These are phyloP conservation scores for Crinitomyces ghanaensis DNA, from an alignment of 805 yeast genomes.

Conservation along the genomic window DNA sequence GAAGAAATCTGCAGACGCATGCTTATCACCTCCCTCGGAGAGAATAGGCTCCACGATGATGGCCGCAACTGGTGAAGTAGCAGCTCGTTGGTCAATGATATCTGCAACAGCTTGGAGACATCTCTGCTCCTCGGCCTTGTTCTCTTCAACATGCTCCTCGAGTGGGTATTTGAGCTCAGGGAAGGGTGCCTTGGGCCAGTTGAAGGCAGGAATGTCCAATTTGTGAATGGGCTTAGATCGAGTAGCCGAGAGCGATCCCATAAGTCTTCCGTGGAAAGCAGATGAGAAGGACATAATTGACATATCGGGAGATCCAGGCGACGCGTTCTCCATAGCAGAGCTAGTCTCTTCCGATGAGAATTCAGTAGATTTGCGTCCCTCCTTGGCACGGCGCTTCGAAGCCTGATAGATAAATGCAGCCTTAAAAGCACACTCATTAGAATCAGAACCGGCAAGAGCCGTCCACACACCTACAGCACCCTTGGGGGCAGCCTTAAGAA, in stretches of 20 bases:
- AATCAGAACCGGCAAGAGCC: slow-evolving; percentile 77
- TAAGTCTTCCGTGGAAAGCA: slow-evolving; percentile 91
- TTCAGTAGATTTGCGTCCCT: slow-evolving; percentile 37
- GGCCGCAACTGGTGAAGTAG: slow-evolving; percentile 73
- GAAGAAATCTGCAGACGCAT: slow-evolving; percentile 66
- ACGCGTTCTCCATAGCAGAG: slow-evolving; percentile 65
- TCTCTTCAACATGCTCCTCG: slow-evolving; percentile 49
- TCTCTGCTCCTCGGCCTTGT: slow-evolving; percentile 68
- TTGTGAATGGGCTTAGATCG: slow-evolving; percentile 94
- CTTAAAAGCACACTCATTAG: slow-evolving; percentile 80
- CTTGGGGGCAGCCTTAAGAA: slow-evolving; percentile 65
- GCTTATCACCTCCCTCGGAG: slow-evolving; percentile 89
- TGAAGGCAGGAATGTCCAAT: slow-evolving; percentile 75
- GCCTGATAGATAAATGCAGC: slow-evolving; percentile 80
- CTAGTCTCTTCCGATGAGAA: slow-evolving; percentile 53
- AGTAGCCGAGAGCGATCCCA: slow-evolving; percentile 84
- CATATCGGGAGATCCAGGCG: slow-evolving; percentile 83
- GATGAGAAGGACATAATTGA: slow-evolving; percentile 77
- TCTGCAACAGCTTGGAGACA: slow-evolving; percentile 70
- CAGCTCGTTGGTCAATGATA: slow-evolving; percentile 46
- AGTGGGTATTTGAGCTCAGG: slow-evolving; percentile 81
- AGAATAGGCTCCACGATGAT: slow-evolving; percentile 84
- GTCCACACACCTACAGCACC: slow-evolving; percentile 70
- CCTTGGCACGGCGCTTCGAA: slow-evolving; percentile 40
- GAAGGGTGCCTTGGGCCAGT: slow-evolving; percentile 95